Conservation (phyloP, 2,329 filamentous ascomycete species). For the Fonsecaea multimorphosa region DNA sequence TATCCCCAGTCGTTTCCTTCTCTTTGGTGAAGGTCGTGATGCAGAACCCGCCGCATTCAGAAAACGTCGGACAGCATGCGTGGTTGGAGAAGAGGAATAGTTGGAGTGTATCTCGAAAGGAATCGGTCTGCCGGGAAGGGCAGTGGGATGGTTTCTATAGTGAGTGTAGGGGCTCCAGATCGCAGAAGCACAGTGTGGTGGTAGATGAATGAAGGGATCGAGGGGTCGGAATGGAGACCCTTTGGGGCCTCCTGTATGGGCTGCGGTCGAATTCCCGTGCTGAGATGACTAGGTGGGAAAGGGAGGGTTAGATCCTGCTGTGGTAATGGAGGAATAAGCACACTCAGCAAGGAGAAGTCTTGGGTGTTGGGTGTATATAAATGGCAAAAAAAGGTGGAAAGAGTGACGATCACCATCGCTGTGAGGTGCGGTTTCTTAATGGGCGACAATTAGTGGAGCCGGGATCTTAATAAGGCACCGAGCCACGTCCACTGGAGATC, state of each 20-base stretch:
- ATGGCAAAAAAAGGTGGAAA: neutral
- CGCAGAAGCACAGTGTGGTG: neutral
- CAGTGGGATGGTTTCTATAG: neutral
- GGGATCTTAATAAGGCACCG: constrained; percentile 1
- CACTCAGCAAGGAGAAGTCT: constrained; percentile 9
- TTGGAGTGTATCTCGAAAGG: neutral
- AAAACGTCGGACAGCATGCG: neutral
- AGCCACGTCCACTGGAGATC: neutral
- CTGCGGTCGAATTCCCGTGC: neutral
- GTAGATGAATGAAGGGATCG: constrained; percentile 2
- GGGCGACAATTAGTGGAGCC: neutral
- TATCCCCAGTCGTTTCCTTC: constrained; percentile 38
- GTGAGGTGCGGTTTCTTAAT: constrained; percentile 5
- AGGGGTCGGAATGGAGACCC: neutral
- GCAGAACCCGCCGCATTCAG: constrained; percentile 36
- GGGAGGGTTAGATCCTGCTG: neutral
- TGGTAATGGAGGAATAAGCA: neutral
- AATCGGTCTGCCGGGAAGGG: neutral
- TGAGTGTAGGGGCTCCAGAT: neutral
- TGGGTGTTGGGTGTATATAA: neutral
- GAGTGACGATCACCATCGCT: neutral
- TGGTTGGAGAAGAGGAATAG: neutral
- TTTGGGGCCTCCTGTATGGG: neutral
- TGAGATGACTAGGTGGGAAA: neutral
- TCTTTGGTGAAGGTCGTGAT: constrained; percentile 33